Conservation (phyloP, 768 basidiomycete genomes). For the Russula sp. region DNA sequence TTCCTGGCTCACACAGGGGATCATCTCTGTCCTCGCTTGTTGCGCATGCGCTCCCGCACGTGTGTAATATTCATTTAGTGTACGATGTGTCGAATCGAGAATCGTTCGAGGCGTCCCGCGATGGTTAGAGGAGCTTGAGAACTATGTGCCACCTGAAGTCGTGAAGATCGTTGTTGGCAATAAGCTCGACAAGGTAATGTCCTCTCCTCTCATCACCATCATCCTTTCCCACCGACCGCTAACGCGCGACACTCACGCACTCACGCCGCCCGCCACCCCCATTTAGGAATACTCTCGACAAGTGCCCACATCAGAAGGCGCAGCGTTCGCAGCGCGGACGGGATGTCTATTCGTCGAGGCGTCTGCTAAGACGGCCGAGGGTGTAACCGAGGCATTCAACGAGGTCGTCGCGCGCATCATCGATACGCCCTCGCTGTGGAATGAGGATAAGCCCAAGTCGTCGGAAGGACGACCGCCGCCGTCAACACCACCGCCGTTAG, state of each 20-base stretch:
- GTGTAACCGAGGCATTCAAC: constrained; percentile 72
- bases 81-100: constrained; percentile 94
- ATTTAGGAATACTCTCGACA: constrained; percentile 83
- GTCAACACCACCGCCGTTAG: constrained; percentile 9
- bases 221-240: background rate
- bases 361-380: constrained; percentile 86
- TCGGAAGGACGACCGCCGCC: constrained; percentile 14
- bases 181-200: constrained; percentile 82
- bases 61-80: constrained; percentile 46
- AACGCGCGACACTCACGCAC: background rate
- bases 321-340: constrained; percentile 78
- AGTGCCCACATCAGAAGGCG: constrained; percentile 74
- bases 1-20: background rate
- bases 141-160: constrained; percentile 80
- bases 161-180: constrained; percentile 94
- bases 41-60: background rate
- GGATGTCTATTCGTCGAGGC: constrained; percentile 87
- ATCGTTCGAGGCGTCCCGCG: constrained; percentile 91
- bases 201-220: background rate
- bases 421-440: constrained; percentile 82
- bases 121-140: constrained; percentile 93
- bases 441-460: constrained; percentile 35
- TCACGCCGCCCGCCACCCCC: background rate
- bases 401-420: constrained; percentile 81
- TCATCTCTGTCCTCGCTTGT: background rate